Base-by-base conservation (phyloP, 1,284 basidiomycete species). In the Chalciporus sp. region DNA sequence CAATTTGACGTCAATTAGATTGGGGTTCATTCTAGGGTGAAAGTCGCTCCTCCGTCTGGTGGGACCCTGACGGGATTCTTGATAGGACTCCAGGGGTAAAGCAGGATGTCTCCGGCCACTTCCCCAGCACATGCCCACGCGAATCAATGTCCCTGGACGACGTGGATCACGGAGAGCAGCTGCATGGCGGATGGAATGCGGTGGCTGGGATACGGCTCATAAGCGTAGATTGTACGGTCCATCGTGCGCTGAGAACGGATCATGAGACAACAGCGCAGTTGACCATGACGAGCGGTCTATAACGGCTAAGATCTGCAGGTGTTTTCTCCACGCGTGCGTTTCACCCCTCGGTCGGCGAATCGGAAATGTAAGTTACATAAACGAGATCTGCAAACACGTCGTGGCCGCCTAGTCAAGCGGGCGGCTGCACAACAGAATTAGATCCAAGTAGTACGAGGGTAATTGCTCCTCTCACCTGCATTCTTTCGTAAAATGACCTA, bases 301-400 rank as follows among this genome's bases (percentile, higher is more conserved):
- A 66, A 68, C 63, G 27, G 39, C 16, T 43, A 56, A 47, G 66
- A 60, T 63, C 49, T 62, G 27, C 56, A 63, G 42, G 33, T 48
- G 39, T 33, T 56, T 58, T 53, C 48, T 49, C 27, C 58, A 33
- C 11, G 31, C 41, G 40, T 29, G 47, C 53, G 54, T 59, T 49
- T 56, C 14, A n/a, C 43, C 57, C 40, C 48, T 55, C 7, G 42
- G 37, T 64, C 51, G 52, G 40, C 61, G 53, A 58, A 64, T 60
- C 58, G 47, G 57, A 60, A 46, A 56, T 52, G 48, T 47, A 56
- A 48, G 35, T 58, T 49, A 26, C 29, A 31, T 11, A 31, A 31
- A 31, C 1, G 31, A 14, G 31, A 50, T 56, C 46, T 40, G 29
- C 47, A 46, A 41, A 51, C 41, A 23, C 61, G 51, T 49, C 54